Base-by-base conservation (phyloP, 2,329 filamentous ascomycete species). In the Laburnicola sp. region DNA sequence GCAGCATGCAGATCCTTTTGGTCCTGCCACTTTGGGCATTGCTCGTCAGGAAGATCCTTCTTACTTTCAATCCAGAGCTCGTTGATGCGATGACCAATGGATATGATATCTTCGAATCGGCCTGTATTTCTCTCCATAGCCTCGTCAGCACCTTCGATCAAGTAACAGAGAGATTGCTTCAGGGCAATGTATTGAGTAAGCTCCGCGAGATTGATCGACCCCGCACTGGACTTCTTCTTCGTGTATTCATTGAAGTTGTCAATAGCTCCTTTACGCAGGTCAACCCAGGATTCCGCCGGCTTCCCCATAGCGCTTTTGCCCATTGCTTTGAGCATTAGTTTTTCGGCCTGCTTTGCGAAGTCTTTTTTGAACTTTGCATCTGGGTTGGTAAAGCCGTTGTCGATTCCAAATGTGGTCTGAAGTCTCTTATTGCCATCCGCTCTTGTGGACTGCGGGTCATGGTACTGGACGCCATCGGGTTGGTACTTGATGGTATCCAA, bases 71-170 rank as follows among this genome's bases (percentile, higher is more conserved):
- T 45, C 54, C 54, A 58, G 6, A 62, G 48, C 28, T 53, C 1
- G 53, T 60, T 51, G 37, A 56, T 60, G 2, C 39, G 50, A 2
- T 37, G 40, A 8, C 43, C 50, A 6, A 53, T 58, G 49, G 38
- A 51, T 3, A 9, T 44, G 40, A 55, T 39, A 30, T 58, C 45
- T 3, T 51, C 41, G 23, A 58, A 43, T 11, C 34, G 44, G 16
- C 9, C 10, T 6, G 28, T 28, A 7, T 22, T 21, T 3, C n/a
- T 44, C 4, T 23, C 23, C 22, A 10, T 26, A 8, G 47, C 47
- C 22, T 47, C 16, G 5, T 43, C 21, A 5, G 53, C 44, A 38
- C 34, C 40, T 7, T 42, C 26, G 31, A 57, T 57, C 56, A 65
- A 16, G 64, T 49, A 30, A 23, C 38, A 9, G 1, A 48, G 7